These are phyloP conservation scores for Penicillium thymicola DNA, from an alignment of 2,329 filamentous ascomycete genomes.

Conservation along the genomic window DNA sequence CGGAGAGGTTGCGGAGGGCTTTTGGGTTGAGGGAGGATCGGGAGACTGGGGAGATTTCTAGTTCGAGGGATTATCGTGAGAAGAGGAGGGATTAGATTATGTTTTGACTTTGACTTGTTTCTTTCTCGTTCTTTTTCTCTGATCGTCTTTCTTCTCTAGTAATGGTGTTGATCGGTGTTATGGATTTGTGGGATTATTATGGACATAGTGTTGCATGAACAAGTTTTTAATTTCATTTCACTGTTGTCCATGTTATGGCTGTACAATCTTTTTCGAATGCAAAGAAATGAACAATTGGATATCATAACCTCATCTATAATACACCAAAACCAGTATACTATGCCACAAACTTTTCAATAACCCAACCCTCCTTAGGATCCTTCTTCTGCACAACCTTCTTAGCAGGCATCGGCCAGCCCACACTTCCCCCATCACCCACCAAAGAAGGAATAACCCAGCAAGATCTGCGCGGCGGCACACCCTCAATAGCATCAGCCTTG, in stretches of 20 bases:
- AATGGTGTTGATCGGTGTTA: not conserved
- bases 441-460: constrained; percentile 81
- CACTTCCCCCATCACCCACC: constrained; percentile 63
- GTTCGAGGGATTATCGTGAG: constrained; percentile 21
- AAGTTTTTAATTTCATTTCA: not conserved
- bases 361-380: constrained; percentile 70
- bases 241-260: not conserved
- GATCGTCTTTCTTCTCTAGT: not conserved
- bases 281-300: constrained; percentile 14
- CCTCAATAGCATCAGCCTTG: constrained; percentile 59
- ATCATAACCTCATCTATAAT: constrained; percentile 26
- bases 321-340: constrained; percentile 18
- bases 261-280: not conserved
- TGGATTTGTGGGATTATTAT: not conserved
- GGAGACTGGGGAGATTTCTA: constrained; percentile 66
- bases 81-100: constrained; percentile 11
- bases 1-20: constrained; percentile 78
- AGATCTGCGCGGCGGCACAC: constrained; percentile 57
- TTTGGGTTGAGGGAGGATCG: constrained; percentile 86
- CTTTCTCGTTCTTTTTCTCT: too few species aligned
- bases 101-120: not conserved
- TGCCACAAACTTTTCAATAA: constrained; percentile 56
- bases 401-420: constrained; percentile 83
- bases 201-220: not conserved
- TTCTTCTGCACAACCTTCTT: constrained; percentile 79